phyloP scores from a whole-genome alignment of 345 rosid genomes.

The Carallia brachiata region DNA sequence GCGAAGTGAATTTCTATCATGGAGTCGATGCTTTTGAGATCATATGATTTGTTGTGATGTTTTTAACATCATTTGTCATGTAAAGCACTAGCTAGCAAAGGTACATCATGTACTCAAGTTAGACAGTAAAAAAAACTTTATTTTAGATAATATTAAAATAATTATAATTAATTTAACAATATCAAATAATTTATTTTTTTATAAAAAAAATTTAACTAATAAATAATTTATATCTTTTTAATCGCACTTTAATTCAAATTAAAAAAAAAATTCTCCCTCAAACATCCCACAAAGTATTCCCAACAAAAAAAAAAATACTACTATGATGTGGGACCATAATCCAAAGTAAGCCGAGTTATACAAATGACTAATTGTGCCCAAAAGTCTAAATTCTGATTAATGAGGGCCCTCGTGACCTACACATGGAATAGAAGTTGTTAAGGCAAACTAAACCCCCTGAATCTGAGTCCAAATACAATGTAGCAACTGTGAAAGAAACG shows the following conservation, averaged over 20 bases:
- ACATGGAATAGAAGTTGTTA: not conserved
- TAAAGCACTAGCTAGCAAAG: not conserved
- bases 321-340: constrained; percentile 16
- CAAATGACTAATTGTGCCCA: not conserved
- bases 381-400: not conserved
- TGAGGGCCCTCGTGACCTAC: not conserved
- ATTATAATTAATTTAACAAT: too few relatives aligned
- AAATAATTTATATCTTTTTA: too few relatives aligned
- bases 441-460: not conserved
- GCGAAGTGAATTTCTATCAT: not conserved
- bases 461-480: constrained; percentile 29
- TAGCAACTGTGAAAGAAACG: constrained; percentile 14
- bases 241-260: too few relatives aligned
- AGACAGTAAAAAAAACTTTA: not conserved
- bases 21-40: not conserved
- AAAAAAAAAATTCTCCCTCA: too few relatives aligned
- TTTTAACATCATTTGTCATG: constrained; percentile 1
- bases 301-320: not conserved
- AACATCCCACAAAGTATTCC: too few relatives aligned
- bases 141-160: too few relatives aligned
- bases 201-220: too few relatives aligned
- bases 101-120: not conserved
- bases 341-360: constrained; percentile 2
- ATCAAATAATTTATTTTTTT: too few relatives aligned
- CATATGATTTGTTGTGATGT: constrained; percentile 25